Conservation (phyloP, 106 monocot species). For the Platanthera zijinensis region DNA sequence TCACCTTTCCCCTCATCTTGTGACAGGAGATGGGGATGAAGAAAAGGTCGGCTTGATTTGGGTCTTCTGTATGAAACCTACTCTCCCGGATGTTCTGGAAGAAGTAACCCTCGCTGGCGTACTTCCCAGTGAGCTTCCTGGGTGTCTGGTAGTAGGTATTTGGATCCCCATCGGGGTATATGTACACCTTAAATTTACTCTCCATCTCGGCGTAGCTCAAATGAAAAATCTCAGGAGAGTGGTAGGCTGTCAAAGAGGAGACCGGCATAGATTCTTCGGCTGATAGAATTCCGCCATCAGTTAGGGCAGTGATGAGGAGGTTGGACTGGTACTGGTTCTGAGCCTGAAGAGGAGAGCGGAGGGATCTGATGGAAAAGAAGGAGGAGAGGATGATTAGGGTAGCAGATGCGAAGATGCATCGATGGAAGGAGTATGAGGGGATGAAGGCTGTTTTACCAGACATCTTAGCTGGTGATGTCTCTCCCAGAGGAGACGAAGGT, state of each 20-base stretch:
- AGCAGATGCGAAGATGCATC: slow-evolving; percentile 37
- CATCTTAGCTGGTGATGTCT: slow-evolving; percentile 9
- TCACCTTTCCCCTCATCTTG: slow-evolving; percentile 95
- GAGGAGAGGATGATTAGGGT: slow-evolving; percentile 39
- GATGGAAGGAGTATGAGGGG: slow-evolving; percentile 19
- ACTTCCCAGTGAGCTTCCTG: slow-evolving; percentile 95
- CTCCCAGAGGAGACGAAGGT: neutral
- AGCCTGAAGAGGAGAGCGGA: slow-evolving; percentile 25
- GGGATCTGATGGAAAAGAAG: slow-evolving; percentile 60
- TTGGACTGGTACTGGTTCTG: slow-evolving; percentile 6
- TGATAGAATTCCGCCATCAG: neutral
- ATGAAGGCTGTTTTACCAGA: slow-evolving; percentile 24
- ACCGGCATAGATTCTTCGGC: neutral
- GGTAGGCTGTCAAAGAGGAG: slow-evolving; percentile 45
- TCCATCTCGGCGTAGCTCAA: slow-evolving; percentile 70
- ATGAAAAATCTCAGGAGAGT: slow-evolving; percentile 54
- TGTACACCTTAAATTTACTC: slow-evolving; percentile 67
- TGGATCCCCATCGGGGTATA: slow-evolving; percentile 91
- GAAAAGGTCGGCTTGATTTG: slow-evolving; percentile 76
- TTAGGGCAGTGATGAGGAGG: neutral
- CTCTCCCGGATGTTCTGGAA: slow-evolving; percentile 94
- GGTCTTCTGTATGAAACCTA: slow-evolving; percentile 70
- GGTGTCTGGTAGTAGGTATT: slow-evolving; percentile 87
- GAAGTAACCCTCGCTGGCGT: slow-evolving; percentile 95
- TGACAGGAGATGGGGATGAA: slow-evolving; percentile 89